phyloP scores from a whole-genome alignment of 495 filamentous ascomycete species.

The Trichoderma reesei region DNA sequence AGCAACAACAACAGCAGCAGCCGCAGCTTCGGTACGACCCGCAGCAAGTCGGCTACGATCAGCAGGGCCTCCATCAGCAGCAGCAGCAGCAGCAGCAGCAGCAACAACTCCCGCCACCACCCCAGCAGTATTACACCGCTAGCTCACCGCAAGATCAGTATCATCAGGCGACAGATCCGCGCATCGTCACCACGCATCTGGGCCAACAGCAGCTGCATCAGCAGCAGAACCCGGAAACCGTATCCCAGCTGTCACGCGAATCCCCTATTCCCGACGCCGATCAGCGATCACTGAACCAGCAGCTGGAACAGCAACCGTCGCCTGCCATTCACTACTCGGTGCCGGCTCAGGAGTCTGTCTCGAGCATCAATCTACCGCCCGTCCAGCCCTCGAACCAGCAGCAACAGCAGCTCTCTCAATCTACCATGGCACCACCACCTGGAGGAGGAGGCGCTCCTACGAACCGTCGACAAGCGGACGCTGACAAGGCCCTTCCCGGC shows the following conservation, averaged over 20 bases:
- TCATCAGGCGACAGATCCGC: constrained; percentile 15
- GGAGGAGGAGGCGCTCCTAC: constrained; percentile 28
- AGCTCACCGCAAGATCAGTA: constrained; percentile 14
- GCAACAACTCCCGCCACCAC: constrained; percentile 10
- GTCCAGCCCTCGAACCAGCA: constrained; percentile 18
- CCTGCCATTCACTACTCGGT: constrained; percentile 24
- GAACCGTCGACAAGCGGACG: constrained; percentile 22
- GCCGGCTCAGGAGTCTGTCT: constrained; percentile 25
- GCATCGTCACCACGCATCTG: constrained; percentile 13
- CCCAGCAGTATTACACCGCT: constrained; percentile 11
- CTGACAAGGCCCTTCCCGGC: constrained; percentile 34
- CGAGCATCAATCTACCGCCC: constrained; percentile 22
- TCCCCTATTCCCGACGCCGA: constrained; percentile 39
- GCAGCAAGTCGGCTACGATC: constrained; percentile 1
- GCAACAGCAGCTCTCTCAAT: constrained; percentile 22
- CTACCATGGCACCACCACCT: constrained; percentile 41
- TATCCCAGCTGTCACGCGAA: constrained; percentile 55
- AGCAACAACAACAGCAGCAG: constrained; percentile 17
- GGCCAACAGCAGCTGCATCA: constrained; percentile 7
- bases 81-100: constrained; percentile 14
- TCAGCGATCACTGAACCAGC: constrained; percentile 30
- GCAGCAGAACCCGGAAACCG: constrained; percentile 39
- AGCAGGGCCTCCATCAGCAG: too few species aligned
- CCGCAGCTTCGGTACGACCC: constrained; percentile 16
- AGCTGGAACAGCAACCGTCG: constrained; percentile 28